A percentile compares a stretch with the other conserved stretches of the same genome.
Evolutionary conservation across 2,329 filamentous ascomycete genomes (phyloP).

Genomic region (Beauveria sp.): DNA sequence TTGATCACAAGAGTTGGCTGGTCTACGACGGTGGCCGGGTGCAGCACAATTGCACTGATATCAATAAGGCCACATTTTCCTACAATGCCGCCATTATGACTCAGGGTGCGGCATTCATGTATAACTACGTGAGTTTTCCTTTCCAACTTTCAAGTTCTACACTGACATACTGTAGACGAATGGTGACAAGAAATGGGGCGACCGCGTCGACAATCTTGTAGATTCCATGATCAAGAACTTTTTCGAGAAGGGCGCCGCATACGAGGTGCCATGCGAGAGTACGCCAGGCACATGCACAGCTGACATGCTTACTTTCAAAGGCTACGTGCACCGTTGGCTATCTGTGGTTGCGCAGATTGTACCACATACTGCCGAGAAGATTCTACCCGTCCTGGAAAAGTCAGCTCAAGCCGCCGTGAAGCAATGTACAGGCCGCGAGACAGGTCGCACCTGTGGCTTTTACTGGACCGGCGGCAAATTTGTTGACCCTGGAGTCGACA

Average conservation of each 20-base stretch:
- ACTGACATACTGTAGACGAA: slow-evolving; percentile 1
- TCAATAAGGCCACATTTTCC: slow-evolving; percentile 58
- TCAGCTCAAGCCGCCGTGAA: slow-evolving; percentile 53
- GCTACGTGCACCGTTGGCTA: slow-evolving; percentile 60
- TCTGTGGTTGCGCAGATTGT: slow-evolving; percentile 53
- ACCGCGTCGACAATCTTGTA: slow-evolving; percentile 43
- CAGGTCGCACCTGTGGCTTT: slow-evolving; percentile 55
- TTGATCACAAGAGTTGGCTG: slow-evolving; percentile 52
- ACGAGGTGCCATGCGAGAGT: slow-evolving; percentile 59
- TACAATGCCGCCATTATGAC: slow-evolving; percentile 58
- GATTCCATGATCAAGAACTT: slow-evolving; percentile 41
- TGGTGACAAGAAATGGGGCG: slow-evolving; percentile 6
- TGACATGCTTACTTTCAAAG: slow-evolving; percentile 69
- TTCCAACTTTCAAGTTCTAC: not conserved
- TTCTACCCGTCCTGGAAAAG: slow-evolving; percentile 49
- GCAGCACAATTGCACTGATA: slow-evolving; percentile 48
- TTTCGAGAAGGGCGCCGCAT: slow-evolving; percentile 52
- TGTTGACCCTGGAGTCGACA: slow-evolving; percentile 27
- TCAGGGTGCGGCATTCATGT: slow-evolving; percentile 60
- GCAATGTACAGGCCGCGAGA: slow-evolving; percentile 53
- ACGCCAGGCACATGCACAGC: slow-evolving; percentile 51
- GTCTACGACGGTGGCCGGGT: slow-evolving; percentile 59
- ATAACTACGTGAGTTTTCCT: slow-evolving; percentile 45
- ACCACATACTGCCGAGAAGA: slow-evolving; percentile 45
- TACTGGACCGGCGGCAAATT: slow-evolving; percentile 41